Evolutionary conservation across 768 basidiomycete species (phyloP), one percentile per base, ranked within the genome.

Genomic region (Phylloporus sp.): DNA sequence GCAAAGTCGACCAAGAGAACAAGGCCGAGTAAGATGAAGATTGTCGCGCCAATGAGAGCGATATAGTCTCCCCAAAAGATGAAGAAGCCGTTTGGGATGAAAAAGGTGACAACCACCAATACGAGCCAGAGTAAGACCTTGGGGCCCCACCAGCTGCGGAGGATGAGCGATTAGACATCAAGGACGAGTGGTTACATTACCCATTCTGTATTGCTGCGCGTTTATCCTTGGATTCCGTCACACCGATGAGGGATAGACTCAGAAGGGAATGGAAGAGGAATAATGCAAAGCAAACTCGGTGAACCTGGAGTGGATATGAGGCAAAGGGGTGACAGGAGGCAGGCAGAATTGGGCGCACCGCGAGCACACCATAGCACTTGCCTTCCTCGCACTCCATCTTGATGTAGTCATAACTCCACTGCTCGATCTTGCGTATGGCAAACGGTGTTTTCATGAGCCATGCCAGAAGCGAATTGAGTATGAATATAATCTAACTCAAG

Each of bases 1-100:
- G 97, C 97, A 63, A 98, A 98, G 74, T 99, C 97, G 70, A 99
- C 88, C 51, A 99, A 85, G 39, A 99, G 86, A 51, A 99, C 91
- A 26, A 99, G 85, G 42, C 97, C 97, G 57, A 99, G 86, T 29
- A 98, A 84, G 66, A 99, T 97, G 75, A 99, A 99, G 54, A 94
- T 67, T 6, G 88, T 91, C 1, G 95, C 91, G 32, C 97, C 97
- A 49, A 97, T 83, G 38, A 97, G 80, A 22, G 95, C 81, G 54
- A 92, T 72, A 63, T 97, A 95, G 59, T 95, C 93, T 29, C 94
- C 95, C 88, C 93, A 98, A 69, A 97, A 91, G 73, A 98, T 94
- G 75, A 98, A 98, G 94, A 88, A 86, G 42, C 81, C 88, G 68
- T 97, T 97, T 0, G 95, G 97, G 62, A 98, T 95, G 70, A 95